These are phyloP conservation scores for Ceratobasidium sp. DNA, from an alignment of 1,284 basidiomycete genomes.

Conservation along the genomic window DNA sequence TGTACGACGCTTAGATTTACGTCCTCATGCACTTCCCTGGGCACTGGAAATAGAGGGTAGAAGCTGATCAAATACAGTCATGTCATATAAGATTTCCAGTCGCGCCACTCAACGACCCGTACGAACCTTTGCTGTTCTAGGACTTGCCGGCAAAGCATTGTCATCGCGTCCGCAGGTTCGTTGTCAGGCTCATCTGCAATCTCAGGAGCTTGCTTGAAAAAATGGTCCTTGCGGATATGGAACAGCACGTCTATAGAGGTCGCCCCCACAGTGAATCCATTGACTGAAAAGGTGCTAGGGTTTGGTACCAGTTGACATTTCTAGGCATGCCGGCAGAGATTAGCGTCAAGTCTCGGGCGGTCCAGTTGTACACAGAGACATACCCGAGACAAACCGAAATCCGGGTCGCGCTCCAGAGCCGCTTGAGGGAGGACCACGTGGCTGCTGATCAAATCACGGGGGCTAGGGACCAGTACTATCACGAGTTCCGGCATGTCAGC, in stretches of 20 bases:
- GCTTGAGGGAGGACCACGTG: slow-evolving; percentile 92
- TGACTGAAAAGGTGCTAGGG: slow-evolving; percentile 85
- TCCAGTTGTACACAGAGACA: slow-evolving; percentile 32
- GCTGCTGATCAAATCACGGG: slow-evolving; percentile 80
- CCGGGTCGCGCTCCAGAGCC: slow-evolving; percentile 50
- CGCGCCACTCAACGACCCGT: neutral
- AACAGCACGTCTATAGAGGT: slow-evolving; percentile 89
- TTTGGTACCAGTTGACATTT: slow-evolving; percentile 74
- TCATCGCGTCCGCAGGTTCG: slow-evolving; percentile 71
- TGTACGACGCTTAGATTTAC: slow-evolving; percentile 91
- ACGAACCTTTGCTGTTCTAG: slow-evolving; percentile 84
- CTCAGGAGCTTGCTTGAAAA: slow-evolving; percentile 75
- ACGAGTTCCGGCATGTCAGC: slow-evolving; percentile 72
- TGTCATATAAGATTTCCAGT: slow-evolving; percentile 1
- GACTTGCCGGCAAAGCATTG: slow-evolving; percentile 80
- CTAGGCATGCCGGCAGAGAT: slow-evolving; percentile 9
- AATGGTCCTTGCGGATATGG: slow-evolving; percentile 88
- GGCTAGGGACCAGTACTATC: slow-evolving; percentile 82
- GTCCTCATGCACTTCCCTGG: slow-evolving; percentile 74
- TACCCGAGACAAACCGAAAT: slow-evolving; percentile 57
- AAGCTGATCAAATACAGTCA: slow-evolving; percentile 71
- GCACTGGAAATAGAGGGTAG: slow-evolving; percentile 94
- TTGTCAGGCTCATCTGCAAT: slow-evolving; percentile 62
- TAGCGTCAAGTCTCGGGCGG: neutral
- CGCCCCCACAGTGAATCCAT: slow-evolving; percentile 81